Evolutionary conservation across 2,329 filamentous ascomycete species (phyloP), one percentile per base, ranked within the genome.

Genomic region (Aspergillus felis): DNA sequence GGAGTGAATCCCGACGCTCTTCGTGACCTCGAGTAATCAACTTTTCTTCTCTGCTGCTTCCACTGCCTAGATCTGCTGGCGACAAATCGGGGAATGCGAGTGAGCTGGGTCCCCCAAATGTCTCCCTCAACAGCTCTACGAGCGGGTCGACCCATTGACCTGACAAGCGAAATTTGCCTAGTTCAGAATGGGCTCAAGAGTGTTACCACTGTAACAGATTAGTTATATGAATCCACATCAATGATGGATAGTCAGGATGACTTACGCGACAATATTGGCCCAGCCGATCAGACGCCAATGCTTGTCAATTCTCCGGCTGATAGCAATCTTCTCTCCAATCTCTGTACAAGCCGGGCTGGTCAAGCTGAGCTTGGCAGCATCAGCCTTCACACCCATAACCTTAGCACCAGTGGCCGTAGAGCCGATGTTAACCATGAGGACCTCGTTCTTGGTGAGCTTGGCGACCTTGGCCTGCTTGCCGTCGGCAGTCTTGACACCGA

Each of bases 361-460:
- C 68, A 99, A 82, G 59, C 91, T 88, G 65, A 99, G 84, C 82
- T 97, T 97, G 57, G 94, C 94, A 57, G 92, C 93, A 84, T 99
- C 94, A 71, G 93, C 92, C 85, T 94, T 97, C 74, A 97, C 95
- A 70, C 91, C 93, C 58, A 94, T 86, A 54, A 99, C 91, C 86
- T 97, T 99, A 66, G 94, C 94, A 78, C 94, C 94, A 14, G 93
- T 97, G 50, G 94, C 95, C 9, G 93, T 97, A 41, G 91, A 96
- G 61, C 94, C 94, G 74, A 99, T 99, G 83, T 99, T 99, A 65
- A 99, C 94, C 94, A 99, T 97, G 78, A 99, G 88, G 71, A 97
- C 92, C 78, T 99, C 94, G 79, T 96, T 97, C 87, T 97, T 99
- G 57, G 92, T 83, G 64, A 99, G 84, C 82, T 99, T 99, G 69